These are phyloP conservation scores for Leishmania braziliensis DNA, from an alignment of 208 protist genomes.

Conservation along the genomic window DNA sequence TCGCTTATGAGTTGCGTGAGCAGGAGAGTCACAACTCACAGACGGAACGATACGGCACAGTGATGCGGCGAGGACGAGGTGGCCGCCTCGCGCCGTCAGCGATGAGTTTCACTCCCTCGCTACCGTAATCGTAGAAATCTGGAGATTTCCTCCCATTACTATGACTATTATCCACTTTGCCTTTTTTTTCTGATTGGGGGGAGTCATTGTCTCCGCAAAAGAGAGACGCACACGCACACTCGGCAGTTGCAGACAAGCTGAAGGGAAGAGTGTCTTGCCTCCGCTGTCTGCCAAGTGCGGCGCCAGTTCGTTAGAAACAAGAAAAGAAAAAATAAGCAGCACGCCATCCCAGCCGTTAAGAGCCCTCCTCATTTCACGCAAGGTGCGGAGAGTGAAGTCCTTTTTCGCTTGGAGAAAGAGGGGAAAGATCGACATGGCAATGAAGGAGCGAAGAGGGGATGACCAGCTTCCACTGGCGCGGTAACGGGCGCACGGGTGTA, in stretches of 20 bases:
- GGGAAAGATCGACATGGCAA: neutral
- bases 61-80: neutral
- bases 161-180: too few relatives aligned
- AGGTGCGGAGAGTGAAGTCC: neutral
- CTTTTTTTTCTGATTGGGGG: too few relatives aligned
- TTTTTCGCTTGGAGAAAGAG: neutral
- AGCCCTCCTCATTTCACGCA: neutral
- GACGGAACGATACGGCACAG: neutral
- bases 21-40: neutral
- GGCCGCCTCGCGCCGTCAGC: neutral
- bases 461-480: neutral
- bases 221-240: neutral
- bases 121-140: too few relatives aligned
- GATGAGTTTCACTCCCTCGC: neutral
- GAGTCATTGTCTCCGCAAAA: too few relatives aligned
- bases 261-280: neutral
- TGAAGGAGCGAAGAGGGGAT: neutral
- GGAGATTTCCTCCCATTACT: too few relatives aligned
- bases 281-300: neutral
- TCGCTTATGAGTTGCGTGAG: neutral
- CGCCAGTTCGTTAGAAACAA: neutral
- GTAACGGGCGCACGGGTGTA: neutral
- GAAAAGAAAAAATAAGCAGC: slow-evolving; percentile 1
- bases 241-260: neutral
- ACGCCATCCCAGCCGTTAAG: neutral